Base-by-base conservation (phyloP, 176 grass and related monocot species). In the Melocanna baccifera region DNA sequence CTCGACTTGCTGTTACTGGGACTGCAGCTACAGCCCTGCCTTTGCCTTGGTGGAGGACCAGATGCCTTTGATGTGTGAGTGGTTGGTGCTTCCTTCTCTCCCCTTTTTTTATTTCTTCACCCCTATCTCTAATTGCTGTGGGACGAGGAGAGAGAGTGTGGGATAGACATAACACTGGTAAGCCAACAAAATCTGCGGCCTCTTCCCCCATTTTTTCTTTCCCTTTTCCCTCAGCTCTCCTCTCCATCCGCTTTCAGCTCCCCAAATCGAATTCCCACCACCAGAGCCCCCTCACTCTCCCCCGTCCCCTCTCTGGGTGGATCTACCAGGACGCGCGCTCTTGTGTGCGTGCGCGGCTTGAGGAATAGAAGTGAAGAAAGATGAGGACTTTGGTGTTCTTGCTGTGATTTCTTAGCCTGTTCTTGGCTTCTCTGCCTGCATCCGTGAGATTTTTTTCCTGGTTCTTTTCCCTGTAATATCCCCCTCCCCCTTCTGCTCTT, bases 51-150 rank as follows among this genome's bases (percentile, higher is more conserved):
- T 90, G 85, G 87, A 93, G 96, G 95, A 95, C 93, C 87, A 83
- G 93, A 98, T 98, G 91, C 93, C 89, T 92, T 87, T 73, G 89
- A 81, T 85, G 89, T 79, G 91, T 91, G 91, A 89, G 96, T 98
- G 91, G 90, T 64, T 92, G 93, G 83, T 87, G 91, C 86, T 85
- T 90, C 88, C 82, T 85, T 86, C 87, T 87, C 87, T 50, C 41
- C 73, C 55, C 71, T 85, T 67, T 69, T 16, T 53, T 36, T 9
- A 37, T 89, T 77, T 82, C 81, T 71, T 76, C 85, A 41, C 79
- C 75, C 75, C 75, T 71, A 47, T 86, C 48, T 70, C 52, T 25
- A 67, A 59, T 80, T 76, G 58, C 75, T 80, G 57, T 36, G 73
- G 58, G 62, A 53, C 67, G 9, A 79, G 67, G 75, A 78, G 73